Evolutionary conservation across 2,329 filamentous ascomycete genomes (phyloP).

Genomic region (Parastagonospora avenae): DNA sequence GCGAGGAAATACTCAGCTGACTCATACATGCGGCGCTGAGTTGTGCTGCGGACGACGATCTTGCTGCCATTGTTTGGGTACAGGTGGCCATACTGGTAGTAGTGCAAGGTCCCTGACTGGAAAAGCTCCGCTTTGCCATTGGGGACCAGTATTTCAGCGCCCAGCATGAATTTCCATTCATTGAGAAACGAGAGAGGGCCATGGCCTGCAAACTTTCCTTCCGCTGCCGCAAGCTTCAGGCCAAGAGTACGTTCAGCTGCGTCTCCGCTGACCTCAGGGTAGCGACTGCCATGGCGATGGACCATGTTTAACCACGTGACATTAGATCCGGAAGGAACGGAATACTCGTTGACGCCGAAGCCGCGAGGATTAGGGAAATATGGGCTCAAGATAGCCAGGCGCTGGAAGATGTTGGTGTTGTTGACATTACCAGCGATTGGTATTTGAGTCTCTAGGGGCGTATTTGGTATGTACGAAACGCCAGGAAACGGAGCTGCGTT

Average conservation of each 20-base stretch:
- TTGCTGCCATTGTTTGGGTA: conserved; percentile 72
- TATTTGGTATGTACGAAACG: conserved; percentile 69
- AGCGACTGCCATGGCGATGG: conserved; percentile 74
- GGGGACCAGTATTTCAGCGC: conserved; percentile 73
- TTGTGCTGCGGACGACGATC: conserved; percentile 75
- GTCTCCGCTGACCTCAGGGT: conserved; percentile 66
- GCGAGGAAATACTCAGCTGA: conserved; percentile 78
- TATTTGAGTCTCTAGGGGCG: conserved; percentile 72
- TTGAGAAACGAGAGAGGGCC: conserved; percentile 70
- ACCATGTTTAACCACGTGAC: conserved; percentile 75
- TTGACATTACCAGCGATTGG: conserved; percentile 65
- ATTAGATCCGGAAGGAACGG: conserved; percentile 68
- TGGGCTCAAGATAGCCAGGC: conserved; percentile 72
- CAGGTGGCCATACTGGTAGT: conserved; percentile 73
- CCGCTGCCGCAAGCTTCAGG: conserved; percentile 61
- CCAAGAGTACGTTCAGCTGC: conserved; percentile 61
- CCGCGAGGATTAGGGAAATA: conserved; percentile 71
- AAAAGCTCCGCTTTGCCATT: conserved; percentile 75
- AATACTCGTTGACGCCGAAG: conserved; percentile 75
- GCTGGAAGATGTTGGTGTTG: conserved; percentile 70
- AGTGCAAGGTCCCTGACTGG: conserved; percentile 71
- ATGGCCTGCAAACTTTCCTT: conserved; percentile 60
- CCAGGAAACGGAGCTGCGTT: conserved; percentile 66
- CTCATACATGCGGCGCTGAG: conserved; percentile 78
- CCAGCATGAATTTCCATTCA: conserved; percentile 71